Base-by-base conservation (phyloP, 2,329 filamentous ascomycete species). In the Colletotrichum sp. region DNA sequence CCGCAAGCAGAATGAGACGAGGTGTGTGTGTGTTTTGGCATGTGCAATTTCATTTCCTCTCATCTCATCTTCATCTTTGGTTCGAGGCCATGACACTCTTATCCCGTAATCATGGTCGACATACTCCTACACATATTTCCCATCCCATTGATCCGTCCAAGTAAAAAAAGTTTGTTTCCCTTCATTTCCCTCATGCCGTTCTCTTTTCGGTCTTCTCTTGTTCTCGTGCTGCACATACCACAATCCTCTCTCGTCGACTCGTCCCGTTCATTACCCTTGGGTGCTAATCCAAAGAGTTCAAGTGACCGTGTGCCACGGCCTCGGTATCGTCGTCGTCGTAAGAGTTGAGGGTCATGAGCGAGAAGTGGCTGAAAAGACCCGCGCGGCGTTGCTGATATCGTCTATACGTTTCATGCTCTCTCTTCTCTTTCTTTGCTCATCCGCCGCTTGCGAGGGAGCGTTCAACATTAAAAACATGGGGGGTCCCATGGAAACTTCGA, bases 21-120 rank as follows among this genome's bases (percentile, higher is more conserved):
- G 8, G 14, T 7, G 21, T 21, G 65, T 16, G 65, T 21, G 38
- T 48, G 38, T 63, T 67, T 73, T 32, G 43, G 36, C 48, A 73
- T 64, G 58, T 59, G 69, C 69, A 73, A 73, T 75, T 69, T 73
- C 73, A 73, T 61, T 64, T 75, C 69, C 69, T 75, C 34, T 75
- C 62, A 58, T 67, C 43, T 73, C 38, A 59, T 75, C 63, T 69
- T 64, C 9, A 18, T 63, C 21, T 32, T 34, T n/a, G 43, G 6
- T 48, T 48, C 18, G 43, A n/a, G 43, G n/a, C 30, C 6, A 4
- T 48, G 26, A 52, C 13, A 64, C 70, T 36, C 55, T 58, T 69
- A 28, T 56, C 64, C 56, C 58, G 14, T 55, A 32, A 36, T 74
- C 56, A 24, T 43, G 58, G 32, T 43, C 55, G 73, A 75, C 68